Evolutionary conservation across 805 yeast genomes (phyloP).

Genomic region (Candida pini): DNA sequence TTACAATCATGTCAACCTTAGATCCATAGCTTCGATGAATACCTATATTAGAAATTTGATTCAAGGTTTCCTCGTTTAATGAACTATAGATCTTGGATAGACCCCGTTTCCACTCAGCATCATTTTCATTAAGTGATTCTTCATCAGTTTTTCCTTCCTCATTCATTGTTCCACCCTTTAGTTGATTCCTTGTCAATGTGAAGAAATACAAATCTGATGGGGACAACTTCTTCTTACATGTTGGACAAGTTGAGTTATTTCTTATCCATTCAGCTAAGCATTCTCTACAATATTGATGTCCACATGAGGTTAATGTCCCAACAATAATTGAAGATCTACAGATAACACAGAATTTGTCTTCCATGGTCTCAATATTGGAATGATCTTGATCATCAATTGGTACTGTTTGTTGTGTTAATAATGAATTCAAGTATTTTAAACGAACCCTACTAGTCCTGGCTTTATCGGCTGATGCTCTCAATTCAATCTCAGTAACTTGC

Average conservation of each 20-base stretch:
- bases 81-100: constrained; percentile 41
- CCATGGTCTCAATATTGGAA: constrained; percentile 21
- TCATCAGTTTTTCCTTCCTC: constrained; percentile 13
- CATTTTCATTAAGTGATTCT: constrained; percentile 1
- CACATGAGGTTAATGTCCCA: constrained; percentile 85
- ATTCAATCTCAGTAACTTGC: constrained; percentile 9
- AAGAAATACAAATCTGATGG: constrained; percentile 60
- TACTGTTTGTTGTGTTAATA: constrained; percentile 19
- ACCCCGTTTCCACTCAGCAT: constrained; percentile 25
- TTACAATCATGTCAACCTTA: constrained; percentile 77
- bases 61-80: constrained; percentile 35
- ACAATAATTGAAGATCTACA: constrained; percentile 65
- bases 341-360: constrained; percentile 61
- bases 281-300: constrained; percentile 82
- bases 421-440: constrained; percentile 42
- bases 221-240: constrained; percentile 59
- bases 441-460: constrained; percentile 33
- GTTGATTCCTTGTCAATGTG: constrained; percentile 49
- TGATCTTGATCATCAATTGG: constrained; percentile 20
- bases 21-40: constrained; percentile 64
- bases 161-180: constrained; percentile 41
- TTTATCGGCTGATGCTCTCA: constrained; percentile 8
- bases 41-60: constrained; percentile 39
- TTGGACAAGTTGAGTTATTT: constrained; percentile 61
- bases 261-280: constrained; percentile 72